phyloP scores from a whole-genome alignment of 2,329 filamentous ascomycete species.

The Trichoderma sp. region DNA sequence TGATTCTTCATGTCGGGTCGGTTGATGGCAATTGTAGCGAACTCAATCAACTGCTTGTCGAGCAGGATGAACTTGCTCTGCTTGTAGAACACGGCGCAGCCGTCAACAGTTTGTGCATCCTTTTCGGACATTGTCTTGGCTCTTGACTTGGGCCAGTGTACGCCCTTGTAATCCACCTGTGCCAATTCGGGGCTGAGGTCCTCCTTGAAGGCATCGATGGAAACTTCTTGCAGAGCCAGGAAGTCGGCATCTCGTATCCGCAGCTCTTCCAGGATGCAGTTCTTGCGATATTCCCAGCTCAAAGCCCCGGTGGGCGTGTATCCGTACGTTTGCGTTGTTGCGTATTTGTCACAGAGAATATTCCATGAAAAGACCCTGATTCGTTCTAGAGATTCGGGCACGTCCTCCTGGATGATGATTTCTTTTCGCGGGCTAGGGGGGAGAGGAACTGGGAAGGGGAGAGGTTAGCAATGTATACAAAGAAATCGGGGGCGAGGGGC shows the following conservation, averaged over 20 bases:
- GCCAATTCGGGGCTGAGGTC: conserved; percentile 86
- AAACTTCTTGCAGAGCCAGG: conserved; percentile 89
- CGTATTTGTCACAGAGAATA: conserved; percentile 90
- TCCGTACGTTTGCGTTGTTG: conserved; percentile 79
- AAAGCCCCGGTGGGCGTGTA: conserved; percentile 83
- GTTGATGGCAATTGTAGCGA: conserved; percentile 87
- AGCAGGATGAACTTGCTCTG: conserved; percentile 89
- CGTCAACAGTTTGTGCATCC: conserved; percentile 86
- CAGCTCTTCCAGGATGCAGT: conserved; percentile 80
- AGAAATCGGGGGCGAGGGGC: background rate
- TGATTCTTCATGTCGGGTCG: conserved; percentile 95
- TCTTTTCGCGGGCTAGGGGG: conserved; percentile 74
- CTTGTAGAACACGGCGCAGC: conserved; percentile 96
- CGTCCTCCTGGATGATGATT: conserved; percentile 72
- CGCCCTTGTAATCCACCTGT: conserved; percentile 85
- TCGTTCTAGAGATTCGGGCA: conserved; percentile 58
- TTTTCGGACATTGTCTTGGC: conserved; percentile 89
- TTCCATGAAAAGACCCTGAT: conserved; percentile 93
- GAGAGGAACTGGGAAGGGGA: conserved; percentile 59
- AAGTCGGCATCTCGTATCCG: conserved; percentile 79
- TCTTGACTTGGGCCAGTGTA: conserved; percentile 87
- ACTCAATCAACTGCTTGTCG: conserved; percentile 92
- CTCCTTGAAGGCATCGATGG: conserved; percentile 85
- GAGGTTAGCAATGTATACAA: conserved; percentile 21
- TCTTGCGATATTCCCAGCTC: conserved; percentile 80